Conservation (phyloP, 345 rosid genomes). For the Sisymbrium altissimum region DNA sequence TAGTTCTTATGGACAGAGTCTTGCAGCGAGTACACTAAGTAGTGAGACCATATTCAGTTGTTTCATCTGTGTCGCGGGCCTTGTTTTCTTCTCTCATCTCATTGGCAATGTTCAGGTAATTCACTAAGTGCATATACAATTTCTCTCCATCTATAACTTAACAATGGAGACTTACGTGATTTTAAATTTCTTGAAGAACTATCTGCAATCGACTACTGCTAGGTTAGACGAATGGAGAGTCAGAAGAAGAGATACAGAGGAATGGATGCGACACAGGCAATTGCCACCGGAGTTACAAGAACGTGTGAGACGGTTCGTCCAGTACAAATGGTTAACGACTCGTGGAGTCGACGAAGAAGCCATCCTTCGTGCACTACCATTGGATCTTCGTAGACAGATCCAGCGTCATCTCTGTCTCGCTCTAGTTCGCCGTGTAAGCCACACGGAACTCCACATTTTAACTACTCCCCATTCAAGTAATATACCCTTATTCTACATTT, state of each 20-base stretch:
- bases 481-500: background rate
- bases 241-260: conserved; percentile 81
- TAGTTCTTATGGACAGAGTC: conserved; percentile 85
- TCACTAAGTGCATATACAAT: background rate
- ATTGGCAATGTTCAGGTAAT: conserved; percentile 83
- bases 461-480: background rate
- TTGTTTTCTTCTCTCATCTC: conserved; percentile 78
- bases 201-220: conserved; percentile 78
- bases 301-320: conserved; percentile 76
- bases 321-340: conserved; percentile 78
- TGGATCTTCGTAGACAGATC: conserved; percentile 73
- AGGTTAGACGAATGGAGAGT: conserved; percentile 92
- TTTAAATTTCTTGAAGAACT: conserved; percentile 43
- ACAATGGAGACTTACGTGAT: background rate
- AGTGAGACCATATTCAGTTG: conserved; percentile 65
- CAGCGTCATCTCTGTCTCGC: conserved; percentile 82
- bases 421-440: conserved; percentile 78
- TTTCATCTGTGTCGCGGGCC: conserved; percentile 62
- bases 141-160: background rate
- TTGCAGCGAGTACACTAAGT: conserved; percentile 50
- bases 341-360: conserved; percentile 85
- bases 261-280: conserved; percentile 95
- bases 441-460: background rate
- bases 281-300: conserved; percentile 73
- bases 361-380: conserved; percentile 62